Percentiles rank a stretch among this genome's conserved stretches.
phyloP scores from a whole-genome alignment of 805 yeast genomes.

The Kluyveromyces aestuarii region DNA sequence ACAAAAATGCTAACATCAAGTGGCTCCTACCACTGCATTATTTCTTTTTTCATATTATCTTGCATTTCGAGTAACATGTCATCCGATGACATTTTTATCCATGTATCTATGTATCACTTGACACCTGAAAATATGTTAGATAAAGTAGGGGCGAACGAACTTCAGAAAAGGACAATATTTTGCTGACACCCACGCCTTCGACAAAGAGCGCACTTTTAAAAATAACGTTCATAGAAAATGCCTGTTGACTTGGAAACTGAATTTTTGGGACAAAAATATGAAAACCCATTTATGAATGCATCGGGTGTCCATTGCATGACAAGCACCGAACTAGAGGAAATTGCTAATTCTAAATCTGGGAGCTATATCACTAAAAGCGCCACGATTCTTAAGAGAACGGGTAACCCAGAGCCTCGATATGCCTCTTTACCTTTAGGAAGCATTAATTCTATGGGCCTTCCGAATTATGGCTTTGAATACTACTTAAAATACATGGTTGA shows the following conservation, averaged over 20 bases:
- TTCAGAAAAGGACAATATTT: not conserved
- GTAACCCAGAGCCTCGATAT: conserved; percentile 28
- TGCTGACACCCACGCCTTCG: not conserved
- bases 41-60: too few relatives aligned
- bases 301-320: conserved; percentile 28
- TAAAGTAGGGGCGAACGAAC: not conserved
- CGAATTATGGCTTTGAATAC: conserved; percentile 24
- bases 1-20: too few relatives aligned
- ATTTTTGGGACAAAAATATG: conserved; percentile 13
- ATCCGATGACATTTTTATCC: too few relatives aligned
- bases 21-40: too few relatives aligned
- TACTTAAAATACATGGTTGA: conserved; percentile 19
- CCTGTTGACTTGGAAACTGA: conserved; percentile 12
- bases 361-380: conserved; percentile 24
- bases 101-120: too few relatives aligned
- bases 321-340: conserved; percentile 18
- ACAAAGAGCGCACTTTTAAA: not conserved
- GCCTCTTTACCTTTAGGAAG: conserved; percentile 24
- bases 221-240: conserved; percentile 3
- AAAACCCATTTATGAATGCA: conserved; percentile 26
- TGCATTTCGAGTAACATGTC: too few relatives aligned
- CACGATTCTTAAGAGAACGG: conserved; percentile 19
- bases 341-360: conserved; percentile 16
- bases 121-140: too few relatives aligned
- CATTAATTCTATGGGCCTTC: conserved; percentile 28